These are phyloP conservation scores for Pyropia haitanensis DNA, from an alignment of 23 red algal species.

Conservation along the genomic window DNA sequence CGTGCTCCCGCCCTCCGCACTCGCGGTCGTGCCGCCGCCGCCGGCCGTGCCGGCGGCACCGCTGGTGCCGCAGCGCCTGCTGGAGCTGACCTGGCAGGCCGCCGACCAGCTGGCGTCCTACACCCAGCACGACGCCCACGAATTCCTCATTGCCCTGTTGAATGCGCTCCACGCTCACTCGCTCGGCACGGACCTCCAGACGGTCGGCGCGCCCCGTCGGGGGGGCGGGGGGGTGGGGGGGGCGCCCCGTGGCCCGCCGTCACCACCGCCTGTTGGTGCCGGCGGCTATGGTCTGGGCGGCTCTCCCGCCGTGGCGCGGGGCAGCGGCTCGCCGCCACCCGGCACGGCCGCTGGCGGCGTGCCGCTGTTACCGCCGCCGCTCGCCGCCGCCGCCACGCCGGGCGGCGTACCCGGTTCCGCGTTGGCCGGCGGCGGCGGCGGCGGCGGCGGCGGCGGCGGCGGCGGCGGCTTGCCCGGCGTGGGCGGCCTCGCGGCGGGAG, in stretches of 20 bases:
- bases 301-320: too few species aligned
- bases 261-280: too few species aligned
- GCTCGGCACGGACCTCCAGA: too few species aligned
- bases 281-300: too few species aligned
- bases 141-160: conserved; percentile 65
- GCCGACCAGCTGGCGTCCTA: conserved; percentile 77
- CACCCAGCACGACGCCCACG: conserved; percentile 91
- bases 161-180: conserved; percentile 67
- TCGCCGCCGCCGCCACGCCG: too few species aligned
- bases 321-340: too few species aligned
- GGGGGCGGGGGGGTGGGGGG: too few species aligned
- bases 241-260: too few species aligned
- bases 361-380: too few species aligned
- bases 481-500: not conserved
- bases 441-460: not conserved
- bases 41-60: not conserved
- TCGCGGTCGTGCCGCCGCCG: not conserved
- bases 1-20: not conserved
- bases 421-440: not conserved
- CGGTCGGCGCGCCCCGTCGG: too few species aligned
- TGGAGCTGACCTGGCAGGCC: conserved; percentile 80
- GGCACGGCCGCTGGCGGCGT: too few species aligned
- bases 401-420: too few species aligned
- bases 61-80: conserved; percentile 61
- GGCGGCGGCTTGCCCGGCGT: not conserved